Conservation (phyloP, 768 basidiomycete species). For the Pleurotus ostreatus region DNA sequence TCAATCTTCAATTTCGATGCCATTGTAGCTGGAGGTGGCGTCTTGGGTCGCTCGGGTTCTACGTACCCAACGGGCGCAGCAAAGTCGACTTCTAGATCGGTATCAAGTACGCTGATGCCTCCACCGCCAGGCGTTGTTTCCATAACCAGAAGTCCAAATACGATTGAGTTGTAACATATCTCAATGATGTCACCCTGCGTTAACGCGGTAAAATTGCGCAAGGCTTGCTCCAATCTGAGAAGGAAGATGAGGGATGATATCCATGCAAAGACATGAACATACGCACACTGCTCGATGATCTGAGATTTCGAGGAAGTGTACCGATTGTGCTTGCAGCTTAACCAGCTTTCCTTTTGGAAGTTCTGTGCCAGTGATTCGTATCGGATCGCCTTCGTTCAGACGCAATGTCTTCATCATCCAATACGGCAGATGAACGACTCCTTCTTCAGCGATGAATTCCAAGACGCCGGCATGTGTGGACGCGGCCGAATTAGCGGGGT, state of each 20-base stretch:
- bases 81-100: slow-evolving; percentile 98
- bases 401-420: slow-evolving; percentile 99
- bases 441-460: slow-evolving; percentile 98
- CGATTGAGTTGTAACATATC: slow-evolving; percentile 93
- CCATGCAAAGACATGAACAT: neutral
- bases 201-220: slow-evolving; percentile 88
- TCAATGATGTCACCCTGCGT: slow-evolving; percentile 98
- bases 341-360: slow-evolving; percentile 92
- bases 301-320: slow-evolving; percentile 94
- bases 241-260: slow-evolving; percentile 1
- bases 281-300: slow-evolving; percentile 97
- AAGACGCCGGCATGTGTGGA: slow-evolving; percentile 96
- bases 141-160: slow-evolving; percentile 95
- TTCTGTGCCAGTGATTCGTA: slow-evolving; percentile 85
- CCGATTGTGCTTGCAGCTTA: slow-evolving; percentile 93
- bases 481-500: slow-evolving; percentile 78
- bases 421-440: slow-evolving; percentile 89
- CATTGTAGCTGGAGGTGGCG: slow-evolving; percentile 85
- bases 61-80: slow-evolving; percentile 91
- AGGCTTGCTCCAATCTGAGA: slow-evolving; percentile 84
- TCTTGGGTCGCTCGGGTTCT: slow-evolving; percentile 85
- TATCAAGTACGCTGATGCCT: slow-evolving; percentile 89
- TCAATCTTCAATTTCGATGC: slow-evolving; percentile 96
- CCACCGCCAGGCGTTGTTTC: slow-evolving; percentile 83
- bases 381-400: slow-evolving; percentile 90